phyloP scores from a whole-genome alignment of 2,329 filamentous ascomycete species.

The Apiospora phragmitis region DNA sequence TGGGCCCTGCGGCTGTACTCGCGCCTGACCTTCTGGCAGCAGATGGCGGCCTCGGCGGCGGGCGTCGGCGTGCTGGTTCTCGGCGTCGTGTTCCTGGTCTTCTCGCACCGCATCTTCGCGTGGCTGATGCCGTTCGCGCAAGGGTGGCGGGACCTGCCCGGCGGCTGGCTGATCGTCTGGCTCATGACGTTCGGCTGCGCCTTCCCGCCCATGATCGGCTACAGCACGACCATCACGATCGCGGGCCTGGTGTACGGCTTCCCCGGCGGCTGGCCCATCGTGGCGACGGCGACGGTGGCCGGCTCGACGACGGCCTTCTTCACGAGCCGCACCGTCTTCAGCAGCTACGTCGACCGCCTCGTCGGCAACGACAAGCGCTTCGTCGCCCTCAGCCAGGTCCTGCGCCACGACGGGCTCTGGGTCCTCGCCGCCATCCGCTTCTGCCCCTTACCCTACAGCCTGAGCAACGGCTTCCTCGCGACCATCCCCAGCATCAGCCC shows the following conservation, averaged over 20 bases:
- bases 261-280: conserved; percentile 75
- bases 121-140: conserved; percentile 72
- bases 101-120: conserved; percentile 77
- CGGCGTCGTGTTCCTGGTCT: conserved; percentile 70
- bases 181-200: conserved; percentile 71
- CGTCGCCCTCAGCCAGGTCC: conserved; percentile 80
- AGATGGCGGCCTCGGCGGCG: conserved; percentile 54
- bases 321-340: conserved; percentile 76
- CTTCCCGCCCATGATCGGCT: conserved; percentile 87
- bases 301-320: conserved; percentile 81
- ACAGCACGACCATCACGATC: conserved; percentile 68
- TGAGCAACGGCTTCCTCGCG: conserved; percentile 91
- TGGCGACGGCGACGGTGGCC: conserved; percentile 73
- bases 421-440: conserved; percentile 89
- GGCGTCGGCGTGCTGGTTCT: conserved; percentile 53
- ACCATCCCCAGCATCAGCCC: conserved; percentile 89
- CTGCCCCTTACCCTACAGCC: conserved; percentile 87
- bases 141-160: conserved; percentile 72
- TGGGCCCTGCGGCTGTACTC: conserved; percentile 51
- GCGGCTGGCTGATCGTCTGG: conserved; percentile 78
- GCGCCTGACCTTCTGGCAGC: conserved; percentile 61
- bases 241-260: conserved; percentile 59
- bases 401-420: conserved; percentile 87
- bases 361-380: conserved; percentile 85
- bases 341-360: conserved; percentile 74